These are phyloP conservation scores for Fusarium tricinctum DNA, from an alignment of 2,329 filamentous ascomycete genomes.

Conservation along the genomic window DNA sequence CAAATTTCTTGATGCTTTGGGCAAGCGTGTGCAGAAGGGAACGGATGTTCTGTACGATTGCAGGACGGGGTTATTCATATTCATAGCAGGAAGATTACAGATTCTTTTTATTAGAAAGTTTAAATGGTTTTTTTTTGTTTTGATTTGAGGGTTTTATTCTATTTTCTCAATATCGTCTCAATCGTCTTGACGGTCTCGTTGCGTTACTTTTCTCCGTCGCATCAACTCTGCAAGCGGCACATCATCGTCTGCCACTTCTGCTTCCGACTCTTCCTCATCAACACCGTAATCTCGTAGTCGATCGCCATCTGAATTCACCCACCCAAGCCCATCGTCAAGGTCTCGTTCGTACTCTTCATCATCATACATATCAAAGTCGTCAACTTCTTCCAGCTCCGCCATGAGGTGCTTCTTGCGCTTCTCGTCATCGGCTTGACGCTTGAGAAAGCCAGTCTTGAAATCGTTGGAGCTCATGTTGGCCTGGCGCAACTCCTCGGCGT, in stretches of 20 bases:
- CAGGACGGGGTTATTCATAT: slow-evolving; percentile 28
- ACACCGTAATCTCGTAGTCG: slow-evolving; percentile 82
- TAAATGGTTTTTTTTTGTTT: slow-evolving; percentile 26
- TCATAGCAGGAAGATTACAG: slow-evolving; percentile 31
- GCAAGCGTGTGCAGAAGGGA: slow-evolving; percentile 29
- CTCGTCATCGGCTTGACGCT: slow-evolving; percentile 64
- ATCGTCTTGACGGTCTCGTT: slow-evolving; percentile 53
- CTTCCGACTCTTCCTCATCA: slow-evolving; percentile 74
- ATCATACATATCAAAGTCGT: slow-evolving; percentile 69
- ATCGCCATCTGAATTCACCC: slow-evolving; percentile 83
- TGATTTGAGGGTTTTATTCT: slow-evolving; percentile 30
- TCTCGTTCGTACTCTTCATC: slow-evolving; percentile 68
- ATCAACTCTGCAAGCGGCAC: slow-evolving; percentile 79
- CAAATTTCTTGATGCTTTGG: slow-evolving; percentile 45
- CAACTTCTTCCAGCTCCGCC: slow-evolving; percentile 66
- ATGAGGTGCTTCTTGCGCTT: slow-evolving; percentile 59
- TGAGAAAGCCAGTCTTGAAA: slow-evolving; percentile 63
- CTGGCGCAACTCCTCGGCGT: slow-evolving; percentile 52
- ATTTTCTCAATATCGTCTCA: slow-evolving; percentile 40
- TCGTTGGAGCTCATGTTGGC: slow-evolving; percentile 59
- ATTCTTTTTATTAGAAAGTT: slow-evolving; percentile 29
- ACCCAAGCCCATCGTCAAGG: slow-evolving; percentile 61
- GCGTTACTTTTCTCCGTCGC: slow-evolving; percentile 63
- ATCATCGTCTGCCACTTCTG: slow-evolving; percentile 64
- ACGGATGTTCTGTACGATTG: slow-evolving; percentile 14